Percentiles rank a stretch among this genome's conserved stretches.
These are phyloP conservation scores for Apiospora phragmitis DNA, from an alignment of 2,329 filamentous ascomycete species.

Conservation along the genomic window DNA sequence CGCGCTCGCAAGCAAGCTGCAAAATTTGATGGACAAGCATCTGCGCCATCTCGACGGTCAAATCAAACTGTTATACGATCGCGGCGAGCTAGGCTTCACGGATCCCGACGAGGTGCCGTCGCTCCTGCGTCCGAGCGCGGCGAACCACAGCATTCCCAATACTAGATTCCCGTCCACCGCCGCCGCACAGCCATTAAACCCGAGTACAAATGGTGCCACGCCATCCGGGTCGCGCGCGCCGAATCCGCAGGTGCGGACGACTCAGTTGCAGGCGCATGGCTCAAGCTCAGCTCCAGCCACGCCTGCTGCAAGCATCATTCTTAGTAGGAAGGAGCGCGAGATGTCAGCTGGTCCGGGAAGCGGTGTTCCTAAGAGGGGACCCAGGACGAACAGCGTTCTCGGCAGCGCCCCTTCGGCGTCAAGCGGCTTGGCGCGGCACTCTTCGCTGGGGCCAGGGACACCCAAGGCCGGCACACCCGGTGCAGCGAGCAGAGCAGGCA, in stretches of 20 bases:
- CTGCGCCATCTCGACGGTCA: conserved; percentile 62
- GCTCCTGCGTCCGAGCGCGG: conserved; percentile 57
- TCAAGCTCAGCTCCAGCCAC: conserved; percentile 60
- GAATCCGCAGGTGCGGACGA: conserved; percentile 49
- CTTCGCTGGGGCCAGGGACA: conserved; percentile 63
- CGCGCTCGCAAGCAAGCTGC: conserved; percentile 64
- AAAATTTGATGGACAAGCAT: conserved; percentile 62
- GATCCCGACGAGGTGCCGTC: conserved; percentile 66
- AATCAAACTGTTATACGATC: conserved; percentile 62
- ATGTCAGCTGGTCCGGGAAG: conserved; percentile 57
- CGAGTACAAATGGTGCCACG: conserved; percentile 33
- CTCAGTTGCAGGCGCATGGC: conserved; percentile 49
- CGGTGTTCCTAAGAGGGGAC: conserved; percentile 51
- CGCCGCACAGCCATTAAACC: conserved; percentile 37
- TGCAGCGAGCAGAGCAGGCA: conserved; percentile 51
- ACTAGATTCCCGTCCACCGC: conserved; percentile 34
- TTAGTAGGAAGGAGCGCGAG: conserved; percentile 58
- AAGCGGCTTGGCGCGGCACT: conserved; percentile 61
- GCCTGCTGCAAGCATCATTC: conserved; percentile 60
- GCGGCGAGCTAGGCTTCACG: conserved; percentile 60
- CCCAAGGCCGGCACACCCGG: conserved; percentile 49
- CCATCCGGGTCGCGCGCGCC: conserved; percentile 44
- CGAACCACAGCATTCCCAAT: conserved; percentile 51
- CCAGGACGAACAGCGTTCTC: conserved; percentile 48
- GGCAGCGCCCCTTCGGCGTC: conserved; percentile 51